These are phyloP conservation scores for Hypoxylon rubiginosum DNA, from an alignment of 2,329 filamentous ascomycete species.

Conservation along the genomic window DNA sequence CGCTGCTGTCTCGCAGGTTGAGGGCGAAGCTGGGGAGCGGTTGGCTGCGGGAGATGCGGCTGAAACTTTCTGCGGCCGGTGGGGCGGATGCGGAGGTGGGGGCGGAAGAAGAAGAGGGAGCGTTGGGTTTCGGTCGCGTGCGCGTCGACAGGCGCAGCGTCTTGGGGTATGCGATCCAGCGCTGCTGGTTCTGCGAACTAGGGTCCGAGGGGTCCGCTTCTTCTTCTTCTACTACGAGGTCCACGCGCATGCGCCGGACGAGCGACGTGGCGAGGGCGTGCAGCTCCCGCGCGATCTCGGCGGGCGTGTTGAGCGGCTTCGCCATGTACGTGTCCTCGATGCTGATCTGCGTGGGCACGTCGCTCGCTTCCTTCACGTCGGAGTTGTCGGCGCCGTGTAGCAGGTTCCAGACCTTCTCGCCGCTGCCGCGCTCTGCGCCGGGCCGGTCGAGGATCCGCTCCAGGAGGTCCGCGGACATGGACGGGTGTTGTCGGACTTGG, in stretches of 20 bases:
- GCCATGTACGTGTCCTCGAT: conserved; percentile 91
- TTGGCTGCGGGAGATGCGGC: conserved; percentile 80
- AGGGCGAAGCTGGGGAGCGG: conserved; percentile 82
- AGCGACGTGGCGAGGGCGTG: conserved; percentile 77
- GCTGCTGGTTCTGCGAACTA: conserved; percentile 36
- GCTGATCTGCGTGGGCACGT: conserved; percentile 87
- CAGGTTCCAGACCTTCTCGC: conserved; percentile 79
- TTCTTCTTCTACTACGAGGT: conserved; percentile 74
- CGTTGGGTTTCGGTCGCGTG: conserved; percentile 58
- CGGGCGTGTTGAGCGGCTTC: conserved; percentile 73
- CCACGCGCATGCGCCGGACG: conserved; percentile 81
- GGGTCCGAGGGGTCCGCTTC: conserved; percentile 49
- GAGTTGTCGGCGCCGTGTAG: conserved; percentile 84
- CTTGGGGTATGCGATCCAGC: conserved; percentile 84
- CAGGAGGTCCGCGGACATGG: conserved; percentile 73
- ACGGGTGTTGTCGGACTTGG: conserved; percentile 73
- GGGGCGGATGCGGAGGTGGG: conserved; percentile 38
- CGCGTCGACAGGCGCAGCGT: conserved; percentile 86
- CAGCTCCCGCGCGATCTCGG: conserved; percentile 77
- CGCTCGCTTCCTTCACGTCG: conserved; percentile 78
- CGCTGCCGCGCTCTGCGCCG: conserved; percentile 78
- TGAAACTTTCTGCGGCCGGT: conserved; percentile 69
- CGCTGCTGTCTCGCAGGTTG: conserved; percentile 64
- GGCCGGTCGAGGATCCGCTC: conserved; percentile 78
- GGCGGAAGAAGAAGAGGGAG: conserved; percentile 56